These are phyloP conservation scores for Karstenula rhodostoma DNA, from an alignment of 2,329 filamentous ascomycete species.

Conservation along the genomic window DNA sequence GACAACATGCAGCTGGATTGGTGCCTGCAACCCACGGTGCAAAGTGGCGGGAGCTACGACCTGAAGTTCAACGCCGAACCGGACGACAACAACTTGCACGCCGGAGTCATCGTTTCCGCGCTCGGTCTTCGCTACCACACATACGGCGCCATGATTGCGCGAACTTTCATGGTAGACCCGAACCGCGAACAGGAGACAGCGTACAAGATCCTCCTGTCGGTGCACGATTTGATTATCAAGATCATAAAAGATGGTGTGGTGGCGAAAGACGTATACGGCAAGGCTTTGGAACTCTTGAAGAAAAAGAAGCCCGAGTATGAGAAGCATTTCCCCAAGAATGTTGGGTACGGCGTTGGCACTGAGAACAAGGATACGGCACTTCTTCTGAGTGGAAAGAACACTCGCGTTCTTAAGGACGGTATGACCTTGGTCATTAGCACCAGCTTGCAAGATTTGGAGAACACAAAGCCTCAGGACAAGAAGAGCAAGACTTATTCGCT, in stretches of 20 bases:
- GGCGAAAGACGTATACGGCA: conserved; percentile 90
- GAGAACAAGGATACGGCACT: conserved; percentile 87
- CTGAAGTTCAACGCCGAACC: conserved; percentile 80
- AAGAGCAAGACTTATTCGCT: conserved; percentile 89
- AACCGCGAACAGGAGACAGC: conserved; percentile 95
- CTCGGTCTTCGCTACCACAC: conserved; percentile 95
- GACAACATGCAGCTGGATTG: conserved; percentile 91
- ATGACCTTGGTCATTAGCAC: conserved; percentile 96
- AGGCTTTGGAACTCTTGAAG: conserved; percentile 80
- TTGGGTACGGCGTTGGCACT: conserved; percentile 91
- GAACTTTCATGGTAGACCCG: conserved; percentile 95
- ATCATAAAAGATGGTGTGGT: conserved; percentile 86
- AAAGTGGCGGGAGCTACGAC: conserved; percentile 96
- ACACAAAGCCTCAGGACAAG: conserved; percentile 86
- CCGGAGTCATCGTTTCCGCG: conserved; percentile 91
- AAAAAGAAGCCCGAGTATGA: conserved; percentile 94
- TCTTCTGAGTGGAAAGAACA: conserved; percentile 86
- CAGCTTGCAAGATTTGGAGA: conserved; percentile 88
- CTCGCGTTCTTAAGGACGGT: conserved; percentile 84
- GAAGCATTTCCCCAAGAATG: conserved; percentile 91
- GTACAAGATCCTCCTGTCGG: conserved; percentile 84
- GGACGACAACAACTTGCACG: conserved; percentile 81
- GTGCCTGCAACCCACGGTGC: conserved; percentile 88
- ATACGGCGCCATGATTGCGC: conserved; percentile 89
- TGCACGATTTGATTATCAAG: conserved; percentile 91